Evolutionary conservation across 495 filamentous ascomycete species (phyloP), one percentile per base, ranked within the genome.

Genomic region (Jackrogersella multiformis): DNA sequence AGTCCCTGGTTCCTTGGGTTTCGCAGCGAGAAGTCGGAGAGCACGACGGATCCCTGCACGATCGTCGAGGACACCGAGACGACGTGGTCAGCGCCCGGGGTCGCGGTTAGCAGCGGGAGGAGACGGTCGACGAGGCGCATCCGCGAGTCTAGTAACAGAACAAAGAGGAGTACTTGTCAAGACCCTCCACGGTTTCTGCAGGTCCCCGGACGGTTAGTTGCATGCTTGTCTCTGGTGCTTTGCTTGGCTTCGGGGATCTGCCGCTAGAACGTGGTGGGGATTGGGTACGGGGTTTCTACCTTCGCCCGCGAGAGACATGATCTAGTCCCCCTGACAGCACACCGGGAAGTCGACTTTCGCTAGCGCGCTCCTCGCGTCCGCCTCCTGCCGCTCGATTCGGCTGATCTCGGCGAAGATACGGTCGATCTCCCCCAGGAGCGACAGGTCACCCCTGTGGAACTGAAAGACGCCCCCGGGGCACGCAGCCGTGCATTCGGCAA

Each of bases 111-210:
- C 7, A 72, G 69, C 13, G 70, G 59, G 46, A 70, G 62, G 16
- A 70, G 38, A 9, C 44, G 34, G 0, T 66, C 61, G 52, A 56
- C 30, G 46, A 61, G 48, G n/a, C 71, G 53, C 53, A 67, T 64
- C 44, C 73, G 66, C 10, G 72, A 74, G n/a, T n/a, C n/a, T n/a
- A n/a, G 41, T 69, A 74, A 42, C 71, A 73, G 36, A 61, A 46
- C n/a, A 74, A 61, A 21, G 55, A 60, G 59, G 66, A 60, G 32
- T 60, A 55, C 42, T 54, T 56, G 34, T 71, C 70, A 38, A 73
- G 58, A 35, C 70, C 70, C 39, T 73, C 74, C 21, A 45, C 18
- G 4, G 66, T 71, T 23, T 73, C 72, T 73, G 24, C 2, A 39
- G 21, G 52, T 23, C 26, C 21, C 51, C 24, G 38, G 5, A 36